Conservation (phyloP, 352 stramenopile genomes). For the Globisporangium uncinulatum region DNA sequence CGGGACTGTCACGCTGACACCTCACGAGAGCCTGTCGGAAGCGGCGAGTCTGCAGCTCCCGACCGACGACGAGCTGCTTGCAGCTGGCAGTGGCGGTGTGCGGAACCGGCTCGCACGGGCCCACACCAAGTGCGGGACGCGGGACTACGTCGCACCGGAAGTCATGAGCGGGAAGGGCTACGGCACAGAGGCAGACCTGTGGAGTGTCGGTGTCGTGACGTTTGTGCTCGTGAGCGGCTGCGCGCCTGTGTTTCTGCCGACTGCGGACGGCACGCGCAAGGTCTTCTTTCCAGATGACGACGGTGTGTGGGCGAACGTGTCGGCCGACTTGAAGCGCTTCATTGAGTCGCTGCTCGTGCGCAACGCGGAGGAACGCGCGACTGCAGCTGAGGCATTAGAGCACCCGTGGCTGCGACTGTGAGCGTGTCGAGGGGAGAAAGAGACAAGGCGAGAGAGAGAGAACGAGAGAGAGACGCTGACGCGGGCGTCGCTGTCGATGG, state of each 20-base stretch:
- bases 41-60: constrained; percentile 42
- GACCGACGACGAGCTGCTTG: constrained; percentile 12
- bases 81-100: constrained; percentile 19
- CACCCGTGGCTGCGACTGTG: constrained; percentile 50
- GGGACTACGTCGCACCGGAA: constrained; percentile 79
- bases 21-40: constrained; percentile 66
- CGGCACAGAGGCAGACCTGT: constrained; percentile 92
- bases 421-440: background rate
- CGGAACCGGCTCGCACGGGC: constrained; percentile 65
- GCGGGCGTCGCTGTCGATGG: background rate
- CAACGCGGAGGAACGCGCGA: constrained; percentile 70
- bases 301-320: constrained; percentile 52
- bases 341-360: constrained; percentile 71
- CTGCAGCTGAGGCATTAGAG: constrained; percentile 60
- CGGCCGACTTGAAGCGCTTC: constrained; percentile 56
- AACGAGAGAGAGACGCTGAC: background rate
- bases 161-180: constrained; percentile 90
- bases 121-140: constrained; percentile 81
- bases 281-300: constrained; percentile 79
- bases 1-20: constrained; percentile 47
- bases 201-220: constrained; percentile 90
- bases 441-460: background rate
- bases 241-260: constrained; percentile 66
- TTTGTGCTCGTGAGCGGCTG: constrained; percentile 86
- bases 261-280: constrained; percentile 53